Evolutionary conservation across 768 basidiomycete genomes (phyloP), one percentile per base, ranked within the genome.

Genomic region (Russula dissimulans): DNA sequence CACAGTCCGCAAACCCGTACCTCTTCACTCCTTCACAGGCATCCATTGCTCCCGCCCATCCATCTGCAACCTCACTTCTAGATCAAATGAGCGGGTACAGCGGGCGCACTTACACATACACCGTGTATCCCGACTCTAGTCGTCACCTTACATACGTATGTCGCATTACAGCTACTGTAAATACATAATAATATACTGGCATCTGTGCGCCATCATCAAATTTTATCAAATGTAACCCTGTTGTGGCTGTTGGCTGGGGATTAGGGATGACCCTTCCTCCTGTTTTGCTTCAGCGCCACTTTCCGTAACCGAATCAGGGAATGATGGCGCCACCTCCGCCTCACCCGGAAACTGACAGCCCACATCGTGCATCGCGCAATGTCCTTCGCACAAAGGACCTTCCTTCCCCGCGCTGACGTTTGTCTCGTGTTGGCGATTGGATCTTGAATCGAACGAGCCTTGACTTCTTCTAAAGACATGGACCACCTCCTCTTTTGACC

Each of bases 181-280:
- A 17, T 32, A 57, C 43, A 52, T 53, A 60, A 43, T 55, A 26
- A 14, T 4, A 12, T 4, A 14, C 36, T 38, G 54, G 26, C 45
- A 57, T 62, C 56, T 43, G 45, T 50, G 42, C 34, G 45, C 46
- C 60, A 57, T 53, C 60, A 57, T 57, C 45, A 52, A 53, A 42
- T 26, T n/a, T 59, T 53, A 31, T n/a, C 44, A 34, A 26, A n/a
- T 29, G 18, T 26, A 44, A 15, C 10, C 34, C 22, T 26, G 22
- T 26, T 26, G 22, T 26, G 22, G 22, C n/a, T 17, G 44, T 22
- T 34, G 17, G 54, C 18, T 17, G 44, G 22, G 22, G 22, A 26
- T 36, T 10, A 36, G 34, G 10, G 10, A 26, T 8, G 41, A 51
- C 34, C 15, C 34, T 14, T 10, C 41, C 14, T 47, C 41, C 26